A percentile compares a stretch with the other conserved stretches of the same genome.
phyloP scores from a whole-genome alignment of 176 grass and related monocot species.

The Poa annua region DNA sequence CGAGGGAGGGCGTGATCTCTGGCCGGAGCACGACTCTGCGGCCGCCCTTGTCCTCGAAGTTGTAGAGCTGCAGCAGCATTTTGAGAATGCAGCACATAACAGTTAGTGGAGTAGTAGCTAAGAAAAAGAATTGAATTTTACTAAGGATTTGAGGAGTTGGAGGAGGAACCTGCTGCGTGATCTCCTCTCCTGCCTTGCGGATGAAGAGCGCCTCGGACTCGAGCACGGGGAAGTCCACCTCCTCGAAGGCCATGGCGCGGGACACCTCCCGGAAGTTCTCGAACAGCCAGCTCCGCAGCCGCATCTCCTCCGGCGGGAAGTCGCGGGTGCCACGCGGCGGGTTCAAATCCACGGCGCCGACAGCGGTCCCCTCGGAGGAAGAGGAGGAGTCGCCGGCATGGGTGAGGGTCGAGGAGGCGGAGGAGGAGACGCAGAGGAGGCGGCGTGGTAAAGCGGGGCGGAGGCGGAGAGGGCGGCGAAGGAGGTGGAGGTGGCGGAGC shows the following conservation, averaged over 20 bases:
- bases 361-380: too few relatives aligned
- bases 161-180: slow-evolving; percentile 24
- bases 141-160: too few relatives aligned
- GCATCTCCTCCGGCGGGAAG: slow-evolving; percentile 91
- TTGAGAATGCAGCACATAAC: too few relatives aligned
- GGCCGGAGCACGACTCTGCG: slow-evolving; percentile 84
- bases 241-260: slow-evolving; percentile 25
- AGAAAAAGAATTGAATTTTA: too few relatives aligned
- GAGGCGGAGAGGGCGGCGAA: neutral
- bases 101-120: too few relatives aligned
- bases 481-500: neutral
- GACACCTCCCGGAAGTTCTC: slow-evolving; percentile 39
- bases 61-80: slow-evolving; percentile 62
- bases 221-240: slow-evolving; percentile 94
- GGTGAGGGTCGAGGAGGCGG: neutral
- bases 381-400: neutral
- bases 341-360: slow-evolving; percentile 36
- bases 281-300: slow-evolving; percentile 89
- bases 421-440: neutral
- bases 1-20: slow-evolving; percentile 91
- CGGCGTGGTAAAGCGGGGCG: neutral
- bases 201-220: slow-evolving; percentile 89
- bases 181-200: slow-evolving; percentile 85
- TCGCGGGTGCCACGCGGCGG: slow-evolving; percentile 88
- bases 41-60: slow-evolving; percentile 92